Conservation (phyloP, 1,284 basidiomycete genomes). For the Inonotus obliquus region DNA sequence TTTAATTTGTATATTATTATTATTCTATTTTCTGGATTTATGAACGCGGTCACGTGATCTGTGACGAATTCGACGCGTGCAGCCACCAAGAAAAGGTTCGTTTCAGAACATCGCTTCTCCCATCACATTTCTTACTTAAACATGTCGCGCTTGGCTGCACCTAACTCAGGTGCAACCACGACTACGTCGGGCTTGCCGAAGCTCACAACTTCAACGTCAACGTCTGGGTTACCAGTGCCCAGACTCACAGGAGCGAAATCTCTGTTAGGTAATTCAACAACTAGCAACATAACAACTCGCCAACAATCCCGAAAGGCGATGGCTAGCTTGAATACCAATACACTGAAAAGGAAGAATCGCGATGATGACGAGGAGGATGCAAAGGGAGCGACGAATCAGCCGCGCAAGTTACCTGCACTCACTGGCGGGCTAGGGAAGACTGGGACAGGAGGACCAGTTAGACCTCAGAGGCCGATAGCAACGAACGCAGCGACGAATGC, state of each 20-base stretch:
- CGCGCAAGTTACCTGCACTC: constrained; percentile 46
- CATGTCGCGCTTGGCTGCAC: constrained; percentile 16
- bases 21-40: background rate
- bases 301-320: background rate
- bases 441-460: constrained; percentile 33
- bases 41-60: background rate
- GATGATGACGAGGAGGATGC: constrained; percentile 31
- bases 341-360: constrained; percentile 40
- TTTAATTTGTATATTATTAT: background rate
- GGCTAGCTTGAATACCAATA: constrained; percentile 13
- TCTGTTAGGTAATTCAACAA: background rate
- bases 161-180: background rate
- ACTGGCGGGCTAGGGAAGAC: constrained; percentile 27
- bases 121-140: background rate
- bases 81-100: constrained; percentile 1
- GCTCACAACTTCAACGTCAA: constrained; percentile 7
- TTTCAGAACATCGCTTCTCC: background rate
- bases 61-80: background rate
- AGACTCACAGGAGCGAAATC: background rate
- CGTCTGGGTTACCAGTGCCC: constrained; percentile 1
- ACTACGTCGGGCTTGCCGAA: constrained; percentile 8
- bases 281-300: constrained; percentile 11
- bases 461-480: background rate
- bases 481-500: constrained; percentile 19
- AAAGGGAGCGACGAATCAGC: constrained; percentile 31